phyloP scores from a whole-genome alignment of 495 filamentous ascomycete species.

The Jackrogersella minutella region DNA sequence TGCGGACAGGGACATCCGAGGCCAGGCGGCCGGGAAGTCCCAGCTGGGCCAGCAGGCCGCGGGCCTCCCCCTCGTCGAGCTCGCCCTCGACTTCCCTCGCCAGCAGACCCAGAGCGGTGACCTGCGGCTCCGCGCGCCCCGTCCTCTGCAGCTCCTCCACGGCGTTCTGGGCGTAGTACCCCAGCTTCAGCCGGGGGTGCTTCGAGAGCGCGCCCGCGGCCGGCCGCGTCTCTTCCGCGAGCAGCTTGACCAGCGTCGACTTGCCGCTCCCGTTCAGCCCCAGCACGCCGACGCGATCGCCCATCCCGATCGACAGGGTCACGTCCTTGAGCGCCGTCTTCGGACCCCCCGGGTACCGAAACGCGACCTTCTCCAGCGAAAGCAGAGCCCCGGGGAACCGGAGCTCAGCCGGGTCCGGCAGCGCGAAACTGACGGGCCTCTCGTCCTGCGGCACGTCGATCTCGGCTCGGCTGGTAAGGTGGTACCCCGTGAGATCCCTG shows the following conservation, averaged over 20 bases:
- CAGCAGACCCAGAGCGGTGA: constrained; percentile 71
- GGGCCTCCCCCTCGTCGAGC: constrained; percentile 67
- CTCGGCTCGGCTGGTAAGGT: constrained; percentile 62
- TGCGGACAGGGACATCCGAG: constrained; percentile 71
- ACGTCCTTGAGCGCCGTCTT: constrained; percentile 60
- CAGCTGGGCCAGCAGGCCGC: constrained; percentile 68
- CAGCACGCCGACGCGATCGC: constrained; percentile 75
- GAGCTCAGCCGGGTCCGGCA: constrained; percentile 70
- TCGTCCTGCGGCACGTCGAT: constrained; percentile 78
- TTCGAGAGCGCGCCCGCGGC: constrained; percentile 64
- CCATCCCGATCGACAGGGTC: constrained; percentile 69
- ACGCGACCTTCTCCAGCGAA: constrained; percentile 70
- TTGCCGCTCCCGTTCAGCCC: constrained; percentile 80
- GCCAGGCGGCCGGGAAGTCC: constrained; percentile 71
- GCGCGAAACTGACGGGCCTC: constrained; percentile 59
- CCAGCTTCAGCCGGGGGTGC: constrained; percentile 71
- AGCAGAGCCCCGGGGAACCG: constrained; percentile 77
- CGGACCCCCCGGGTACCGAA: constrained; percentile 59
- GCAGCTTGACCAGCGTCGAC: constrained; percentile 70
- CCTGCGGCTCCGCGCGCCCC: constrained; percentile 50
- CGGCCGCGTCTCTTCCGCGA: constrained; percentile 56
- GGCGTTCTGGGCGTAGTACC: constrained; percentile 80
- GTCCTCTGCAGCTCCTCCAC: constrained; percentile 69
- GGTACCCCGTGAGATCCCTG: constrained; percentile 70
- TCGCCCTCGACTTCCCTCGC: constrained; percentile 53